Conservation (phyloP, 179 eudicot species). For the Vitellaria paradoxa region DNA sequence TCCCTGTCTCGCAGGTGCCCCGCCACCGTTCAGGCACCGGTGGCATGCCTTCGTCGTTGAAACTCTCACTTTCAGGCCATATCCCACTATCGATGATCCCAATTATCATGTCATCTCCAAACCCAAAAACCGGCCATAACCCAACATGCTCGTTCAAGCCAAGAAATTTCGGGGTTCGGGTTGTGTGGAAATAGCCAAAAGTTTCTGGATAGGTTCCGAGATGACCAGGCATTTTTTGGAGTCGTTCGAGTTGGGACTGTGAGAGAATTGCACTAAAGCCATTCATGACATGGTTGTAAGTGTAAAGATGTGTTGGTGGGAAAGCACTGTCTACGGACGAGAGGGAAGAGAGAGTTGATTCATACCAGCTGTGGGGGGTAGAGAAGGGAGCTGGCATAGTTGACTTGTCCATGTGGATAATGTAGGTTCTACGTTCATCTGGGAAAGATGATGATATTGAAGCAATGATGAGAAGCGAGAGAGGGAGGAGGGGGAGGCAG, state of each 20-base stretch:
- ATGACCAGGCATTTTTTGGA: slow-evolving; percentile 18
- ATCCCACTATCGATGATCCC: slow-evolving; percentile 25
- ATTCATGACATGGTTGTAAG: slow-evolving; percentile 19
- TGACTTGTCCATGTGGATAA: too few species aligned
- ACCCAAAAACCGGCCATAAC: slow-evolving; percentile 23
- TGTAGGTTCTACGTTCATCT: too few species aligned
- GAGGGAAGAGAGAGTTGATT: slow-evolving; percentile 28
- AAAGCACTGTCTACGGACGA: neutral
- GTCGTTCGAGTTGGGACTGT: neutral
- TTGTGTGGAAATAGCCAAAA: slow-evolving; percentile 21
- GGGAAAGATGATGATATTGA: too few species aligned
- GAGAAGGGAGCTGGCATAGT: slow-evolving; percentile 17
- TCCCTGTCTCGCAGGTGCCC: slow-evolving; percentile 18
- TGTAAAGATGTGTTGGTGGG: slow-evolving; percentile 18
- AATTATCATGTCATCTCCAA: slow-evolving; percentile 25
- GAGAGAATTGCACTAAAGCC: slow-evolving; percentile 26
- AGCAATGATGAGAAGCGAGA: too few species aligned
- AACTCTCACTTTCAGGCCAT: slow-evolving; percentile 30
- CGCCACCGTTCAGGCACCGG: slow-evolving; percentile 19
- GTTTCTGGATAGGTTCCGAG: slow-evolving; percentile 16
- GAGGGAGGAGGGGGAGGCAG: too few species aligned
- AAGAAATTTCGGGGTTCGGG: slow-evolving; percentile 22
- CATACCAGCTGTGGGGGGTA: slow-evolving; percentile 50
- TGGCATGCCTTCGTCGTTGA: slow-evolving; percentile 20
- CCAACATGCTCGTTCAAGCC: slow-evolving; percentile 20